Percentiles rank a stretch among this genome's conserved stretches.
Conservation (phyloP, 2,329 filamentous ascomycete genomes). For the Verticillium tricorpus region DNA sequence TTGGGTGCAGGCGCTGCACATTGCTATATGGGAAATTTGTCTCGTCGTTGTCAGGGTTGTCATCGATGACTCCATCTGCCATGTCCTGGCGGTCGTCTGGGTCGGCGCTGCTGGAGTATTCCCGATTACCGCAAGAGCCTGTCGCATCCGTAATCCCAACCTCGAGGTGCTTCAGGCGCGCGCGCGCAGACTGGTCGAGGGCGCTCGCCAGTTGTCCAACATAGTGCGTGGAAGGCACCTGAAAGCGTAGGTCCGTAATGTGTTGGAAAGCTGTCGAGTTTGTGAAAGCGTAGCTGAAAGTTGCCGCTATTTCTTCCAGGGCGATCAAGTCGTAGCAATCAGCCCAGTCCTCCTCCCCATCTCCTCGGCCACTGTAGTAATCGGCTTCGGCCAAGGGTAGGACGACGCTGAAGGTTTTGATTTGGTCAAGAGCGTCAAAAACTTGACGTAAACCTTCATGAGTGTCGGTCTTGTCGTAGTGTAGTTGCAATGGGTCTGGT, state of each 20-base stretch:
- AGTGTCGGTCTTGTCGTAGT: slow-evolving; percentile 3
- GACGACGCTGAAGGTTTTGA: neutral
- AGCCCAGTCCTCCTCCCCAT: neutral
- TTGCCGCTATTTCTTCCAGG: neutral
- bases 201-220: neutral
- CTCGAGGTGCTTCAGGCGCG: slow-evolving; percentile 1
- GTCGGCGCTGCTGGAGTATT: neutral
- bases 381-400: neutral
- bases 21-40: slow-evolving; percentile 3
- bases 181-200: neutral
- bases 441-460: neutral
- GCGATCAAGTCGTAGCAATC: slow-evolving; percentile 7
- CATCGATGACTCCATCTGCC: neutral
- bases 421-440: neutral
- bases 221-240: slow-evolving; percentile 3
- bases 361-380: neutral
- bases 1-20: slow-evolving; percentile 2
- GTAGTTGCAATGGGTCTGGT: neutral
- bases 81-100: neutral
- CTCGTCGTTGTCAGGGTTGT: neutral
- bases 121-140: slow-evolving; percentile 2
- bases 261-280: neutral
- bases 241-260: slow-evolving; percentile 3
- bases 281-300: neutral
- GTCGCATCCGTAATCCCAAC: slow-evolving; percentile 5